These are phyloP conservation scores for Rosa multiflora DNA, from an alignment of 306 rosid species.

Conservation along the genomic window DNA sequence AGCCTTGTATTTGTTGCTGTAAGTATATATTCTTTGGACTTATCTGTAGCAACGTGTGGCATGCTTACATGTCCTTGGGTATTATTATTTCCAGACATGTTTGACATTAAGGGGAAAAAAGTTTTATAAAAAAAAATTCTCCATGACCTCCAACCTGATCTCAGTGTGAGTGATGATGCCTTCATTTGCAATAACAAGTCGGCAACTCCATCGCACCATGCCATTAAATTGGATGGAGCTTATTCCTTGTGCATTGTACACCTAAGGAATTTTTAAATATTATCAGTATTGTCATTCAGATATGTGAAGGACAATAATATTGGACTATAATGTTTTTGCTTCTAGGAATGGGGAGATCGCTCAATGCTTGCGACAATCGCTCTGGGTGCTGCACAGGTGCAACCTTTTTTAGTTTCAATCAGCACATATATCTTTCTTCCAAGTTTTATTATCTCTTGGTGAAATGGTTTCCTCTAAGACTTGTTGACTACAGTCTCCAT, in stretches of 20 bases:
- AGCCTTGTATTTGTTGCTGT: slow-evolving; percentile 96
- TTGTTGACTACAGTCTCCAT: slow-evolving; percentile 65
- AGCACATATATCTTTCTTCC: not conserved
- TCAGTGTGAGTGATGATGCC: not conserved
- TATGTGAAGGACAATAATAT: slow-evolving; percentile 4
- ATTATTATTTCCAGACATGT: not conserved
- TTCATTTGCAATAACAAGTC: not conserved
- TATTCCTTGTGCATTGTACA: not conserved
- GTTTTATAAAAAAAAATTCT: not conserved
- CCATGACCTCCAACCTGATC: not conserved
- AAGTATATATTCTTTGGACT: slow-evolving; percentile 32
- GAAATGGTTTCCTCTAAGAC: slow-evolving; percentile 7
- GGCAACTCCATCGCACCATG: not conserved
- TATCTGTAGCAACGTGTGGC: slow-evolving; percentile 9
- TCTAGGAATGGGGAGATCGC: slow-evolving; percentile 99
- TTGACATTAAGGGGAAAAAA: not conserved
- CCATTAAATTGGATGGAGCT: not conserved
- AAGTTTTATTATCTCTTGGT: slow-evolving; percentile 6
- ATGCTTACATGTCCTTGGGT: not conserved
- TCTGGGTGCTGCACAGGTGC: slow-evolving; percentile 94
- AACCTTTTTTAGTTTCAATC: slow-evolving; percentile 24
- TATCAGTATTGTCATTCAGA: not conserved
- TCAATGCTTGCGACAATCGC: slow-evolving; percentile 99
- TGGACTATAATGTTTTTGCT: slow-evolving; percentile 24
- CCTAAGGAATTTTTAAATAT: not conserved